A percentile compares a stretch with the other conserved stretches of the same genome.
phyloP scores from a whole-genome alignment of 2,329 filamentous ascomycete species.

The Pseudocercospora fuligena region DNA sequence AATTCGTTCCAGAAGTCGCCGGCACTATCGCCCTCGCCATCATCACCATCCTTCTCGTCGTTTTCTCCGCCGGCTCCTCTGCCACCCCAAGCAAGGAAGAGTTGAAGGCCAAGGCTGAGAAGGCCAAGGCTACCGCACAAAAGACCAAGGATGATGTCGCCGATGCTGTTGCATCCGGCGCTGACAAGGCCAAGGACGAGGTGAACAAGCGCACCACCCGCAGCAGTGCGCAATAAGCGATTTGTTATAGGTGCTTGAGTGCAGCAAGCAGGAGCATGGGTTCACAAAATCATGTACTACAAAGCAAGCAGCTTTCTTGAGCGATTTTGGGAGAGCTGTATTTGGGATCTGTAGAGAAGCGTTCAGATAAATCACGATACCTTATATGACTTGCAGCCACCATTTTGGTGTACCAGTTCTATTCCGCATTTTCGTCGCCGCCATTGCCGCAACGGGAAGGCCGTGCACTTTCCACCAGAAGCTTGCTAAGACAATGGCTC shows the following conservation, averaged over 20 bases:
- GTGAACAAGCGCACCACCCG: constrained; percentile 57
- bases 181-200: constrained; percentile 76
- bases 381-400: background rate
- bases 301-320: background rate
- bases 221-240: constrained; percentile 27
- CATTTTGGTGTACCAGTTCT: background rate
- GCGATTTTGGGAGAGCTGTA: constrained; percentile 11
- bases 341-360: constrained; percentile 9
- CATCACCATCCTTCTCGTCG: constrained; percentile 71
- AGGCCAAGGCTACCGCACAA: constrained; percentile 73
- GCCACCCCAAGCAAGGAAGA: constrained; percentile 67
- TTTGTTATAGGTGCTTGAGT: background rate
- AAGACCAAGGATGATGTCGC: constrained; percentile 72
- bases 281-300: constrained; percentile 7
- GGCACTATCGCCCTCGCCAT: constrained; percentile 75
- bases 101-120: constrained; percentile 73
- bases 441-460: too few relatives aligned
- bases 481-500: too few relatives aligned
- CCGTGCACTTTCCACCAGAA: too few relatives aligned
- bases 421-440: too few relatives aligned
- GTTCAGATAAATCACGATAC: constrained; percentile 12
- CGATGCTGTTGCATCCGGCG: constrained; percentile 62
- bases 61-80: constrained; percentile 66
- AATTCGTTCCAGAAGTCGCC: constrained; percentile 89
- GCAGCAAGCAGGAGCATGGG: background rate